These are phyloP conservation scores for Castanopsis chinensis DNA, from an alignment of 306 rosid species.

Conservation along the genomic window DNA sequence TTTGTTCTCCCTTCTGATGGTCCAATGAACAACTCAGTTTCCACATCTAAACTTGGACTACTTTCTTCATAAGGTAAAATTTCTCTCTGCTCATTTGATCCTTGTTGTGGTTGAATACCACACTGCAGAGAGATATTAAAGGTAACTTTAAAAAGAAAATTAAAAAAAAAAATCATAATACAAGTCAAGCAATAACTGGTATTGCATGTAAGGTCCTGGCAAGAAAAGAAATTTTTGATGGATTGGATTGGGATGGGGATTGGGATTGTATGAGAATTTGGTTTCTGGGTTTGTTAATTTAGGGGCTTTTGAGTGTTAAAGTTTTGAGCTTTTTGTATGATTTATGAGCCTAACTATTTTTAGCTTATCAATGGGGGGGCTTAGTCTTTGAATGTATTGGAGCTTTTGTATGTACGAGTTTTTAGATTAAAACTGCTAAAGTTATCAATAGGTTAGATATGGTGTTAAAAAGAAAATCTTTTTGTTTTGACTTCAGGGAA, in stretches of 20 bases:
- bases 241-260: not conserved
- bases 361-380: not conserved
- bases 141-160: not conserved
- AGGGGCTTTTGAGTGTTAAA: not conserved
- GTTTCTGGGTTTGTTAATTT: not conserved
- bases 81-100: conserved; percentile 24
- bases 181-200: not conserved
- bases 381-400: not conserved
- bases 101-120: conserved; percentile 16
- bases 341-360: not conserved
- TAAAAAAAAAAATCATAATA: no score
- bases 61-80: conserved; percentile 35
- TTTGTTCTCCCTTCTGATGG: conserved; percentile 51
- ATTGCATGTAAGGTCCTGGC: not conserved
- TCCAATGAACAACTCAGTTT: conserved; percentile 81
- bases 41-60: conserved; percentile 67
- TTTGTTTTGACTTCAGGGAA: not conserved
- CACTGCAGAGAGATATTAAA: conserved; percentile 25
- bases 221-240: no score
- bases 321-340: not conserved
- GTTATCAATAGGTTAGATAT: no score
- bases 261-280: conserved; percentile 8
- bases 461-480: not conserved
- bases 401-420: no score
- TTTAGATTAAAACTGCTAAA: no score